Base-by-base conservation (phyloP, 495 filamentous ascomycete species). In the Opeltia flavorubescens region DNA sequence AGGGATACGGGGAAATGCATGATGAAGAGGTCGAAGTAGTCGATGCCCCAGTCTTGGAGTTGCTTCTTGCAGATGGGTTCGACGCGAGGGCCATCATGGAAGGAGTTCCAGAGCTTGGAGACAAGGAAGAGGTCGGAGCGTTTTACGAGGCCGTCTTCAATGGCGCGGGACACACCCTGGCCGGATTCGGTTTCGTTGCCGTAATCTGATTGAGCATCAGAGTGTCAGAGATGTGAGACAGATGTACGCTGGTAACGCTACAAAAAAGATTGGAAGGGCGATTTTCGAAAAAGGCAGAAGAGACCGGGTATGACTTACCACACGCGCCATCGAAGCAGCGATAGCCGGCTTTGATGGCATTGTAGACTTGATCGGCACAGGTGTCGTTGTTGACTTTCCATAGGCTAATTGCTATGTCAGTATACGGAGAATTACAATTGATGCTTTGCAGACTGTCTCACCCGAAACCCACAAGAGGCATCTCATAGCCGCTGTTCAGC, bases 81-180 rank as follows among this genome's bases (percentile, higher is more conserved):
- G 49, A 88, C 84, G 50, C 71, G 70, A 50, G 84, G 75, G 48
- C 64, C 70, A 42, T 86, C 81, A 67, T 89, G 84, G 74, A 86
- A 91, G 59, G 75, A 78, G 70, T 89, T 89, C 87, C 87, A 94
- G 44, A 94, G 78, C 70, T 94, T 94, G 57, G 83, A 86, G 46
- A 86, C 84, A 59, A 94, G 76, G 76, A 94, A 94, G 63, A 93
- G 81, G 27, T 94, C 86, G 61, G 79, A 73, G 48, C 87, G 83
- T 68, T 80, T 89, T 55, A 91, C 86, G 42, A 93, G 59, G 30
- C 86, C 86, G 11, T 94, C 86, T 51, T 80, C 73, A 65, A 94
- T 88, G 54, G 87, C 87, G 56, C 84, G 84, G 43, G 76, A 77
- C n/a, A 94, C 75, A 49, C 87, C 87, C 57, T 91, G 68, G 49